Evolutionary conservation across 2,329 filamentous ascomycete species (phyloP).

Genomic region (Diplodia mutila): DNA sequence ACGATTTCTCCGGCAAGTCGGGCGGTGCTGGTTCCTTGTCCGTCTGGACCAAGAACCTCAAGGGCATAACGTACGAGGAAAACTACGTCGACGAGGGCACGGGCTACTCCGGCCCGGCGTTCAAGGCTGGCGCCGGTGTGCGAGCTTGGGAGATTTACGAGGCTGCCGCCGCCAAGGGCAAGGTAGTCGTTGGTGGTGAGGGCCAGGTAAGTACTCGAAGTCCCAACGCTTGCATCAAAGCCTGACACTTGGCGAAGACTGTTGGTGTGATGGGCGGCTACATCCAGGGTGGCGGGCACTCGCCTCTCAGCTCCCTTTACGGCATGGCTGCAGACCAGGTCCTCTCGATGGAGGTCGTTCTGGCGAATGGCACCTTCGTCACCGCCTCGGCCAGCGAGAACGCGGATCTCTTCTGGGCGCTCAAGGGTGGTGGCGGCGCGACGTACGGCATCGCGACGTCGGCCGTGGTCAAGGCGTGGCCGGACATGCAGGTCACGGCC

Average conservation of each 20-base stretch:
- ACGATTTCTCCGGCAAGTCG: constrained; percentile 43
- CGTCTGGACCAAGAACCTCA: constrained; percentile 44
- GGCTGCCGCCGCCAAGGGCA: constrained; percentile 32
- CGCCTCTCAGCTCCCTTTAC: constrained; percentile 23
- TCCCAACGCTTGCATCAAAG: neutral
- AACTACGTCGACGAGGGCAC: constrained; percentile 35
- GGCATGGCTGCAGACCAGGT: constrained; percentile 40
- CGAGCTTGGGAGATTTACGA: constrained; percentile 38
- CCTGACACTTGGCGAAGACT: constrained; percentile 32
- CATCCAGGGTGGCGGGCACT: constrained; percentile 39
- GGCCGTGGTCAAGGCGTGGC: constrained; percentile 38
- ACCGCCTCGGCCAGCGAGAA: constrained; percentile 37
- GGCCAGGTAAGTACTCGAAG: constrained; percentile 28
- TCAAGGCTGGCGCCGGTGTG: constrained; percentile 36
- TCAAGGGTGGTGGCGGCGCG: constrained; percentile 40
- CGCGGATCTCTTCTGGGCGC: constrained; percentile 43
- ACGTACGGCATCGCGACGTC: constrained; percentile 41
- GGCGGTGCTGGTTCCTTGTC: constrained; percentile 40
- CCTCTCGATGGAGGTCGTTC: constrained; percentile 39
- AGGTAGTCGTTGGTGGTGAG: constrained; percentile 36
- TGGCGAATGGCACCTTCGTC: constrained; percentile 36
- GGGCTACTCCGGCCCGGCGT: constrained; percentile 37
- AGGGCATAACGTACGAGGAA: constrained; percentile 39
- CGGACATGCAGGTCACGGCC: constrained; percentile 16
- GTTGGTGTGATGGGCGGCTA: constrained; percentile 41